Base-by-base conservation (phyloP, 768 basidiomycete genomes). In the Leucogyrophana mollusca region DNA sequence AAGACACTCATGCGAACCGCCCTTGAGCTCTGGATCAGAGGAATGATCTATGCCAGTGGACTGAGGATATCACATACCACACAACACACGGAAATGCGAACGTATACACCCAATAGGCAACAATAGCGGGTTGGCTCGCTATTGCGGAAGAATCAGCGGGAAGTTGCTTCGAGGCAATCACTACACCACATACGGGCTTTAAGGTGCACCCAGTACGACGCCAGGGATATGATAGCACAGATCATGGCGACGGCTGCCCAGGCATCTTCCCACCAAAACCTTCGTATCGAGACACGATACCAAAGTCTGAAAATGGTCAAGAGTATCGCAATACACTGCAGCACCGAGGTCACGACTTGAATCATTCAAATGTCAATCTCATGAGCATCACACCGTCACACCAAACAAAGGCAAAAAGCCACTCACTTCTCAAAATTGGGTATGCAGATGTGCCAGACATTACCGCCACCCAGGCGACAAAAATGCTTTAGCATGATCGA, bases 191-290 rank as follows among this genome's bases (percentile, higher is more conserved):
- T 41, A 56, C 56, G 5, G 2, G 34, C 41, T 4, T 17, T 34
- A 20, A 46, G n/a, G 24, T 38, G 47, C 10, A 42, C 8, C 56
- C 56, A 57, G 25, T 42, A 33, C 13, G 47, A 22, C 16, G 40
- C 35, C 4, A 57, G 17, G 52, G 47, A 58, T n/a, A 43, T 16
- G 5, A 47, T 22, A 17, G 56, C 43, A 20, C 40, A 46, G 23
- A 58, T 16, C 17, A 57, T 32, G 18, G 49, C 39, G 5, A 37
- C 6, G 14, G 18, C 24, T 11, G 57, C 57, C 50, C 50, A 58
- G 10, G 36, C 51, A 37, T 57, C 56, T 41, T 57, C 56, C 54
- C 47, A 55, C 54, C 54, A 55, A 25, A 55, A 55, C 14, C 54
- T 54, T 21, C 21, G 20, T 13, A 45, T 55, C 34, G 23, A 46